Percentiles rank a stretch among this genome's conserved stretches.
Evolutionary conservation across 768 basidiomycete species (phyloP).

Genomic region (Gloeopeniophorella convolvens): DNA sequence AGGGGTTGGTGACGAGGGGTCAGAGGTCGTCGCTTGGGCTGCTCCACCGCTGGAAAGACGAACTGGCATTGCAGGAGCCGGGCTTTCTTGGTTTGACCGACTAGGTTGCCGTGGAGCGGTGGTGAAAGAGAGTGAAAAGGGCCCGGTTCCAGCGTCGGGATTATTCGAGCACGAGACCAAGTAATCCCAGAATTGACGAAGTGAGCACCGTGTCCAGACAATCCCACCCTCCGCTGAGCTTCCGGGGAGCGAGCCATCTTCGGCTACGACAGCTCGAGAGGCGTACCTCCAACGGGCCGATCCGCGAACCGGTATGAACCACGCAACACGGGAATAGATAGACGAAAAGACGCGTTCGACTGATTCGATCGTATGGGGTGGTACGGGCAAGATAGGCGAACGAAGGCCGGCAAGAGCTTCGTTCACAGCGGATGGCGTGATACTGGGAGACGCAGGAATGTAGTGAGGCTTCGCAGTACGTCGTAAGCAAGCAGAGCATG

Average conservation of each 20-base stretch:
- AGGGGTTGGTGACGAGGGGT: background rate
- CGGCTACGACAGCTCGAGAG: background rate
- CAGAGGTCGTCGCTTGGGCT: background rate
- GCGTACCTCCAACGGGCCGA: constrained; percentile 4
- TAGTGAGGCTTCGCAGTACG: constrained; percentile 14
- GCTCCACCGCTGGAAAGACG: background rate
- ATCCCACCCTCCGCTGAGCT: background rate
- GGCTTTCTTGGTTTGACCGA: background rate
- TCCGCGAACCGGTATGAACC: constrained; percentile 16
- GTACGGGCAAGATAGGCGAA: background rate
- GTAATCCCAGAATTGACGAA: constrained; percentile 14
- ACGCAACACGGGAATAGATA: constrained; percentile 10
- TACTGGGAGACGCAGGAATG: constrained; percentile 4
- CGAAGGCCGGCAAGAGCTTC: background rate
- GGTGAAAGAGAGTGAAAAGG: constrained; percentile 13
- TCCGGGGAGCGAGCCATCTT: background rate
- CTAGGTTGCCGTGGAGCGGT: background rate
- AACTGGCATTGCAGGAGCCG: background rate
- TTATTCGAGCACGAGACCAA: constrained; percentile 4
- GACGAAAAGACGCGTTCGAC: constrained; percentile 4
- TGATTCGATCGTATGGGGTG: constrained; percentile 5
- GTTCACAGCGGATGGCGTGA: background rate
- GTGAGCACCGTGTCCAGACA: constrained; percentile 8
- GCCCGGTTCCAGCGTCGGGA: background rate
- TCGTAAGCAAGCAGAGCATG: background rate